phyloP scores from a whole-genome alignment of 2,329 filamentous ascomycete genomes.

The Botrytis galanthina region DNA sequence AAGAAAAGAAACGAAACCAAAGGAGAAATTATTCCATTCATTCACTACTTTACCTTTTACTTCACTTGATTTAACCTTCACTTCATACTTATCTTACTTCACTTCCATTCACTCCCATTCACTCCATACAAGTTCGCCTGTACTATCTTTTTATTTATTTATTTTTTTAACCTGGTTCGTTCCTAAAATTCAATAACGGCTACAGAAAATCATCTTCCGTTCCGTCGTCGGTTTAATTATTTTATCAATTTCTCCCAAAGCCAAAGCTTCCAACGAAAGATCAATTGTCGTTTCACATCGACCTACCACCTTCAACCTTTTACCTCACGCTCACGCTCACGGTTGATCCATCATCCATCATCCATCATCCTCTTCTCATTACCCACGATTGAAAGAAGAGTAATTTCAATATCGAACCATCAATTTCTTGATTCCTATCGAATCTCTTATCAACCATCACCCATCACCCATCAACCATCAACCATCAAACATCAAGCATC shows the following conservation, averaged over 20 bases:
- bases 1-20: too few species aligned
- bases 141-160: not conserved
- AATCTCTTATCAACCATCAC: not conserved
- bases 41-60: not conserved
- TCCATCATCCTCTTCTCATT: not conserved
- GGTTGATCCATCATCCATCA: not conserved
- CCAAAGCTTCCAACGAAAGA: not conserved
- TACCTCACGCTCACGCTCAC: not conserved
- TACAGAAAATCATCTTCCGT: slow-evolving; percentile 15
- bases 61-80: not conserved
- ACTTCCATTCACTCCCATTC: not conserved
- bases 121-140: slow-evolving; percentile 1
- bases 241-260: not conserved
- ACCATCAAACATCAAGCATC: too few species aligned
- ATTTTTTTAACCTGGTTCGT: not conserved
- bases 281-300: slow-evolving; percentile 5
- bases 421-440: not conserved
- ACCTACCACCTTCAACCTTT: not conserved
- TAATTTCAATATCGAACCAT: slow-evolving; percentile 3
- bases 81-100: too few species aligned
- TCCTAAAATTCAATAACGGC: not conserved
- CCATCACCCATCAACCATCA: too few species aligned
- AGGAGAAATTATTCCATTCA: not conserved
- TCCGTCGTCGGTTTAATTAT: slow-evolving; percentile 10
- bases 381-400: not conserved